Evolutionary conservation across 2,329 filamentous ascomycete genomes (phyloP), one percentile per base, ranked within the genome.

Genomic region (Fusarium praegraminearum): DNA sequence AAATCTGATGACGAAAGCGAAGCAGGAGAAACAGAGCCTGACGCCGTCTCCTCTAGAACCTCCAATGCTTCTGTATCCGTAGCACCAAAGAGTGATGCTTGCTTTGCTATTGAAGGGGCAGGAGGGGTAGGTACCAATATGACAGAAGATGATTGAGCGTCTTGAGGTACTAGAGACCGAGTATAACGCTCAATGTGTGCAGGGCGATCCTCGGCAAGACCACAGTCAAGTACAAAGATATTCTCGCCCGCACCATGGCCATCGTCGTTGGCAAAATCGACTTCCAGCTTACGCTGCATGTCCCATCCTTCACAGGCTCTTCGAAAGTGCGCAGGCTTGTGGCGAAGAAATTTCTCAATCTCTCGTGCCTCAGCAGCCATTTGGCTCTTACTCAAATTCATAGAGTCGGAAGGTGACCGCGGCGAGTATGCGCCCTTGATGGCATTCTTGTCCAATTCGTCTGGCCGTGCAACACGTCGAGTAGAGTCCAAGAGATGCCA

Each of bases 251-350:
- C 90, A 50, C 90, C 88, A 57, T 88, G 83, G n/a, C 88, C 87
- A 79, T 96, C 92, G 70, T 94, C 93, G 22, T 88, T 89, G 41
- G 91, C 91, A 80, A 98, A 98, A 76, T 99, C 96, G 4, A 97
- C 93, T 73, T 96, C 91, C 4, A 98, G 82, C 66, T 84, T 89
- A 64, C 94, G 88, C 55, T 89, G 89, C 94, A 98, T 98, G 75
- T 98, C 93, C 95, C 96, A 98, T 4, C 92, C 91, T 44, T 91
- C 83, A 75, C 92, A 98, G 2, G 89, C 83, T 73, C 90, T 90
- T 24, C 90, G 89, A 77, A 97, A 97, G 72, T 97, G 88, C 41
- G 88, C 87, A 6, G 95, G 94, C 71, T 88, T 90, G 72, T 91
- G 89, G 0, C 83, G 83, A 20, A 97, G 78, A 71, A 92, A 97